Conservation (phyloP, 441 rosid genomes). For the Jatropha podagrica region DNA sequence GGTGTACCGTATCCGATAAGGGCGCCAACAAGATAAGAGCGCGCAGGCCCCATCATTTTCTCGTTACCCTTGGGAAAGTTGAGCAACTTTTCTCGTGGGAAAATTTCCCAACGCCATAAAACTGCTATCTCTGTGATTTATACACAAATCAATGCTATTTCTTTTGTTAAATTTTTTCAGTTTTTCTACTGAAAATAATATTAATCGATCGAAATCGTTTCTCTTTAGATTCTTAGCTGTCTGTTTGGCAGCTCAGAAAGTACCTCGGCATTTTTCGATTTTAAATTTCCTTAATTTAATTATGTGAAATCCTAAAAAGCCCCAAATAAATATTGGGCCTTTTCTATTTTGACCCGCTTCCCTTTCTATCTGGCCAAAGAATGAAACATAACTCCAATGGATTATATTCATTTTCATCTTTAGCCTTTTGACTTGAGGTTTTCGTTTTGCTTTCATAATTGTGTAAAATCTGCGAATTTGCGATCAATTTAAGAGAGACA, state of each 20-base stretch:
- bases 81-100: background rate
- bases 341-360: no score
- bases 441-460: background rate
- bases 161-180: background rate
- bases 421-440: background rate
- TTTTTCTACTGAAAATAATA: no score
- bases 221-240: background rate
- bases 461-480: background rate
- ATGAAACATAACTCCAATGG: no score
- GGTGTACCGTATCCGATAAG: background rate
- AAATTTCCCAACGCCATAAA: background rate
- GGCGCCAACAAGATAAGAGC: background rate
- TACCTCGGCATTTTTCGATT: background rate
- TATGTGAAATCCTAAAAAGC: background rate
- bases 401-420: no score
- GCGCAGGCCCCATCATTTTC: background rate
- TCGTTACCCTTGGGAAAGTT: background rate
- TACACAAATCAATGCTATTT: background rate
- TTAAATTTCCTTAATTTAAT: background rate
- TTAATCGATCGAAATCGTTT: background rate
- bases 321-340: no score
- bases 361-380: no score
- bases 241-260: slow-evolving; percentile 4
- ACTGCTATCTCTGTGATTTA: no score
- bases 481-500: slow-evolving; percentile 15